Evolutionary conservation across 1,284 basidiomycete species (phyloP), one percentile per base, ranked within the genome.

Genomic region (Ceratobasidium papillatum): DNA sequence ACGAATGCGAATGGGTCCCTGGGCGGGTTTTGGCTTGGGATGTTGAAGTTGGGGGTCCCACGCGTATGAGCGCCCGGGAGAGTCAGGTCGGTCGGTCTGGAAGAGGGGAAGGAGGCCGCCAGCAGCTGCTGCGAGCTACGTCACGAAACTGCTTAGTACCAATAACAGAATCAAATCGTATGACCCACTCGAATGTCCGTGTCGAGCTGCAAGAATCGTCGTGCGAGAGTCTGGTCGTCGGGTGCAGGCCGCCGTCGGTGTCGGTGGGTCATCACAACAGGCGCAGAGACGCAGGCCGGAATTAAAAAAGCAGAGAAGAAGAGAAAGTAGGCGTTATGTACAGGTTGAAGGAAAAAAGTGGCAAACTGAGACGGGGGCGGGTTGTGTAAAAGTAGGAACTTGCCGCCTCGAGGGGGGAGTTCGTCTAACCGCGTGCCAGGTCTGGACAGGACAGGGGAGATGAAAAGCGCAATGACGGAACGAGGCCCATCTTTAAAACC

Each of bases 71-170:
- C 43, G 63, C 25, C 12, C 63, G 7, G 63, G 63, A 22, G 63
- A 65, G 38, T 65, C 63, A 22, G 63, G 63, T 52, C 63, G 63
- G 27, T 65, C 63, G 38, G 7, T n/a, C n/a, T 45, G 30, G 36
- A 59, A 34, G 5, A 59, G n/a, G 30, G 56, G 32, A 17, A 65
- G 9, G 22, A 65, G 22, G 27, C 63, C 63, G 45, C 25, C 45
- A n/a, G 63, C 63, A n/a, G 63, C 63, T 7, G 63, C 63, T 22
- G 43, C 47, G 25, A 65, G 63, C 63, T 65, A 25, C n/a, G n/a
- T n/a, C n/a, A n/a, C n/a, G n/a, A n/a, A n/a, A n/a, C n/a, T n/a
- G n/a, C n/a, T n/a, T n/a, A n/a, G n/a, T n/a, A n/a, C n/a, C n/a
- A n/a, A n/a, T n/a, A n/a, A n/a, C n/a, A n/a, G n/a, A n/a, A n/a